phyloP scores from a whole-genome alignment of 2,329 filamentous ascomycete species.

The Fusarium lateritium region DNA sequence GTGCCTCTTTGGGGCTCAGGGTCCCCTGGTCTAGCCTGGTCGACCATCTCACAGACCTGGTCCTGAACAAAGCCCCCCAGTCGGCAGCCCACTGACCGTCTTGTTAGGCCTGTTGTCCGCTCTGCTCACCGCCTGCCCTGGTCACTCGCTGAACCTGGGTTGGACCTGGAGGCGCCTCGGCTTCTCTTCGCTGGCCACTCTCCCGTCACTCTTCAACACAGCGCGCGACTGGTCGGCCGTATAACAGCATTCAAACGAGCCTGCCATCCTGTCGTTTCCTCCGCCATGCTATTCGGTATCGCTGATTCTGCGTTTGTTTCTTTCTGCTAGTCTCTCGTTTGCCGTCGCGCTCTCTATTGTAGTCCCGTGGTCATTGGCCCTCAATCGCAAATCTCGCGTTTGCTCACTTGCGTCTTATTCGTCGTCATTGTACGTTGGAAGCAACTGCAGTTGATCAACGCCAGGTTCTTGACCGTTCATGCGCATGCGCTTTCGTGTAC shows the following conservation, averaged over 20 bases:
- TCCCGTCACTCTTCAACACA: constrained; percentile 43
- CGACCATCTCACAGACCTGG: constrained; percentile 43
- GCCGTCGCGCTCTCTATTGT: constrained; percentile 35
- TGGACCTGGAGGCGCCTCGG: constrained; percentile 27
- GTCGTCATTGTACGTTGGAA: constrained; percentile 37
- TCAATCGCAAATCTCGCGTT: constrained; percentile 35
- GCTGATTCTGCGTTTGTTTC: constrained; percentile 42
- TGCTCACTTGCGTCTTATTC: constrained; percentile 32
- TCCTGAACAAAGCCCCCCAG: constrained; percentile 31
- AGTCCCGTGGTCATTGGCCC: constrained; percentile 38
- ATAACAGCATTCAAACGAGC: constrained; percentile 45
- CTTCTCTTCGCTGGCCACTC: constrained; percentile 29
- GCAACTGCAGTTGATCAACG: constrained; percentile 36
- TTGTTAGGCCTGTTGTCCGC: constrained; percentile 39
- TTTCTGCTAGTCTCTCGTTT: constrained; percentile 49
- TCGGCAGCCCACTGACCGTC: constrained; percentile 42
- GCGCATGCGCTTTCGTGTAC: constrained; percentile 36
- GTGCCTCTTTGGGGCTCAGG: constrained; percentile 37
- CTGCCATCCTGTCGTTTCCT: constrained; percentile 39
- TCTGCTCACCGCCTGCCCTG: constrained; percentile 49
- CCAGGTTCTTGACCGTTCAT: constrained; percentile 38
- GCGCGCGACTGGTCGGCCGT: constrained; percentile 47
- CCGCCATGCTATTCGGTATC: constrained; percentile 48
- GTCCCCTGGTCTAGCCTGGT: constrained; percentile 43
- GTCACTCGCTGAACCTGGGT: constrained; percentile 41